Percentiles rank a stretch among this genome's conserved stretches.
Evolutionary conservation across 2,329 filamentous ascomycete species (phyloP).

Genomic region (Microcyclospora tardicrescens): DNA sequence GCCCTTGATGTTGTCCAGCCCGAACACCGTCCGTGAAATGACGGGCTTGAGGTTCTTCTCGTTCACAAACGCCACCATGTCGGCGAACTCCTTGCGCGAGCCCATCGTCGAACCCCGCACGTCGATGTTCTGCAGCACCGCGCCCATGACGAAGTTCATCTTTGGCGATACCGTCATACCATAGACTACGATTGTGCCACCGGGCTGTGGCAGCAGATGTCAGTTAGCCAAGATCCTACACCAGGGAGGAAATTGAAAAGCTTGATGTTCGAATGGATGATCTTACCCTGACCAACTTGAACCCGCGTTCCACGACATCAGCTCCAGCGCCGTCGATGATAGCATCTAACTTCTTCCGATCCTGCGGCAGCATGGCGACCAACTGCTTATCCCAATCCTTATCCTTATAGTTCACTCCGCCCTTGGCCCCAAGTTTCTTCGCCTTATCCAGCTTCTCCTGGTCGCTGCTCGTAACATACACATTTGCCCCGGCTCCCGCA

Average conservation of each 20-base stretch:
- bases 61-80: slow-evolving; percentile 75
- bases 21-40: slow-evolving; percentile 55
- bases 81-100: slow-evolving; percentile 73
- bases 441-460: slow-evolving; percentile 65
- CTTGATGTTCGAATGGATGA: background rate
- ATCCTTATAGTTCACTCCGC: slow-evolving; percentile 72
- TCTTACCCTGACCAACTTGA: slow-evolving; percentile 52
- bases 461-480: slow-evolving; percentile 70
- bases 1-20: slow-evolving; percentile 64
- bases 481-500: slow-evolving; percentile 57
- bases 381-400: slow-evolving; percentile 72
- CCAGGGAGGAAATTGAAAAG: background rate
- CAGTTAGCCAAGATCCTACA: background rate
- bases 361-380: slow-evolving; percentile 44
- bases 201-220: slow-evolving; percentile 32
- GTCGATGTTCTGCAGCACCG: slow-evolving; percentile 78
- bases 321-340: slow-evolving; percentile 87
- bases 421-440: slow-evolving; percentile 57
- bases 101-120: slow-evolving; percentile 83
- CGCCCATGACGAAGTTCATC: slow-evolving; percentile 76
- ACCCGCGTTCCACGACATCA: slow-evolving; percentile 58
- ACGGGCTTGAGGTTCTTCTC: slow-evolving; percentile 62
- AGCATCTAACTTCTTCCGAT: slow-evolving; percentile 60
- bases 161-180: slow-evolving; percentile 82
- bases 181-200: slow-evolving; percentile 75